Conservation (phyloP, 2,329 filamentous ascomycete species). For the Apiospora kogelbergensis region DNA sequence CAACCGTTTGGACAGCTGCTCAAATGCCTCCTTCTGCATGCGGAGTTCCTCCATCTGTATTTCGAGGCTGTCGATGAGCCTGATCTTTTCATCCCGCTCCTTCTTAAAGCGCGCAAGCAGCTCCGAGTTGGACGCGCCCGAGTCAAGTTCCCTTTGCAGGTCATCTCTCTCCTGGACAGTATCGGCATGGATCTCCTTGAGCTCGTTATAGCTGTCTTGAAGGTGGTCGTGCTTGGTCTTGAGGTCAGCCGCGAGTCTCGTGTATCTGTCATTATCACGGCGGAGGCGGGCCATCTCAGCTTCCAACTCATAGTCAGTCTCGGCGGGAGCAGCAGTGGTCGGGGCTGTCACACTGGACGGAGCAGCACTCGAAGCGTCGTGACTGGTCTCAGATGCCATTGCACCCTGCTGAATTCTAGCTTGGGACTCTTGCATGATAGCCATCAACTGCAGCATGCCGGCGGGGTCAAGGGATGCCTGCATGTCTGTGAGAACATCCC, state of each 20-base stretch:
- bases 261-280: slow-evolving; percentile 51
- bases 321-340: slow-evolving; percentile 20
- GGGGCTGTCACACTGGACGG: slow-evolving; percentile 37
- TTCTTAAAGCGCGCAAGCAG: slow-evolving; percentile 12
- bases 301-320: slow-evolving; percentile 57
- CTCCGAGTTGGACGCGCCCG: slow-evolving; percentile 49
- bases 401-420: slow-evolving; percentile 34
- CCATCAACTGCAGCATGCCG: slow-evolving; percentile 8
- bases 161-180: slow-evolving; percentile 62
- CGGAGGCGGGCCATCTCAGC: slow-evolving; percentile 53
- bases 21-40: slow-evolving; percentile 41
- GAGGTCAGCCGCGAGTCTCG: slow-evolving; percentile 58
- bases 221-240: slow-evolving; percentile 60
- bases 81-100: slow-evolving; percentile 64
- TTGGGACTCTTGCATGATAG: slow-evolving; percentile 25
- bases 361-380: slow-evolving; percentile 25
- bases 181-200: slow-evolving; percentile 52
- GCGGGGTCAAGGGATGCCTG: slow-evolving; percentile 44
- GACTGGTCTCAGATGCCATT: slow-evolving; percentile 27
- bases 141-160: slow-evolving; percentile 53
- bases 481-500: slow-evolving; percentile 40
- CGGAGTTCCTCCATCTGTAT: slow-evolving; percentile 58
- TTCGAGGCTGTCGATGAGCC: slow-evolving; percentile 71
- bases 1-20: slow-evolving; percentile 33
- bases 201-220: slow-evolving; percentile 61